phyloP scores from a whole-genome alignment of 2,329 filamentous ascomycete genomes.

The Lecanicillium sp. region DNA sequence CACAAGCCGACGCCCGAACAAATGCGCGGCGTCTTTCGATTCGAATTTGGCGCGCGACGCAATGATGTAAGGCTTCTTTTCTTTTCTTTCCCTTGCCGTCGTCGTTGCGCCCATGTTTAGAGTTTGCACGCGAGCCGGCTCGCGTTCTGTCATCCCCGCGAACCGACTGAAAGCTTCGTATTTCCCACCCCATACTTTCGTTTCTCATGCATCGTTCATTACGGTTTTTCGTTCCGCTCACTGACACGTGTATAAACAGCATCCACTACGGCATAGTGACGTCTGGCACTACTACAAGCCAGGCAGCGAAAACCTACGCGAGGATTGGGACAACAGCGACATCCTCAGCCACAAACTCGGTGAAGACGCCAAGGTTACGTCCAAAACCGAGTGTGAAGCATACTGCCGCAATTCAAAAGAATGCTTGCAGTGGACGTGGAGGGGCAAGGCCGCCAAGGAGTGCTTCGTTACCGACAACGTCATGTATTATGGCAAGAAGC shows the following conservation, averaged over 20 bases:
- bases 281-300: conserved; percentile 12
- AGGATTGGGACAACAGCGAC: conserved; percentile 15
- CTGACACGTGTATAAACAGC: conserved; percentile 23
- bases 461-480: conserved; percentile 5
- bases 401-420: conserved; percentile 1
- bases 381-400: background rate
- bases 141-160: too few species aligned
- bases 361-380: background rate
- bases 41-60: conserved; percentile 14
- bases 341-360: conserved; percentile 2
- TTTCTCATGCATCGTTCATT: too few species aligned
- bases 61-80: conserved; percentile 1
- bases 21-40: conserved; percentile 14
- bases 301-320: background rate
- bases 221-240: background rate
- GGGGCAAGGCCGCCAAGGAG: background rate
- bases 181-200: too few species aligned
- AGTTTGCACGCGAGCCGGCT: too few species aligned
- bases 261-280: conserved; percentile 8
- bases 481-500: conserved; percentile 7
- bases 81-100: too few species aligned
- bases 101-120: too few species aligned
- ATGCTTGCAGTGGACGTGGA: conserved; percentile 10
- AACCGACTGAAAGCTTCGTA: too few species aligned
- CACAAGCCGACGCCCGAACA: conserved; percentile 14